Evolutionary conservation across 2,329 filamentous ascomycete genomes (phyloP).

Genomic region (Aspergillus arachidicola): DNA sequence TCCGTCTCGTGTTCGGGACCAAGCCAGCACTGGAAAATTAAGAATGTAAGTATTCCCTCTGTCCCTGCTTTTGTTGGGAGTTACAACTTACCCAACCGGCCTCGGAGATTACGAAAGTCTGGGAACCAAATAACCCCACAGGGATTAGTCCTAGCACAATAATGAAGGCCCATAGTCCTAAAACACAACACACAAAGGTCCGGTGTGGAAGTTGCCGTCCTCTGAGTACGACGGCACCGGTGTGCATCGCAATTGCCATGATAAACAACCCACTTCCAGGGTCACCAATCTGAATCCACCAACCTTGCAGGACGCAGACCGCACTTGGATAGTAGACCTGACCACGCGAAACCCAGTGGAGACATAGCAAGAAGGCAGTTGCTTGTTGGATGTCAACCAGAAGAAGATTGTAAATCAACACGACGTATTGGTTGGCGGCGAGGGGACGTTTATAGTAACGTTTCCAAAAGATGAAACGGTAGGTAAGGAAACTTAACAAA

Average conservation of each 20-base stretch:
- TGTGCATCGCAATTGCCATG: constrained; percentile 56
- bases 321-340: constrained; percentile 47
- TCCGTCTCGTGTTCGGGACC: constrained; percentile 46
- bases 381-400: constrained; percentile 55
- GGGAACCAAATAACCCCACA: constrained; percentile 42
- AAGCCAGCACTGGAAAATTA: constrained; percentile 52
- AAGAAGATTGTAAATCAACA: constrained; percentile 56
- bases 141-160: constrained; percentile 51
- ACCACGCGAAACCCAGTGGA: constrained; percentile 48
- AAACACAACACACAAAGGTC: constrained; percentile 47
- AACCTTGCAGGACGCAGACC: constrained; percentile 54
- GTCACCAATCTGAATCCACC: constrained; percentile 56
- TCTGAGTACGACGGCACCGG: constrained; percentile 50
- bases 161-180: constrained; percentile 50
- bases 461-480: constrained; percentile 53
- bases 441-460: constrained; percentile 51
- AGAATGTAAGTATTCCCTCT: background rate
- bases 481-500: constrained; percentile 51
- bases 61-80: background rate
- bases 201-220: constrained; percentile 49
- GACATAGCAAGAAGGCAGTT: constrained; percentile 47
- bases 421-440: constrained; percentile 55
- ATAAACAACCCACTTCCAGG: constrained; percentile 55
- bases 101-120: constrained; percentile 52
- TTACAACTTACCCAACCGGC: constrained; percentile 49